phyloP scores from a whole-genome alignment of 495 filamentous ascomycete genomes.

The Hypoxylon subgilvum region DNA sequence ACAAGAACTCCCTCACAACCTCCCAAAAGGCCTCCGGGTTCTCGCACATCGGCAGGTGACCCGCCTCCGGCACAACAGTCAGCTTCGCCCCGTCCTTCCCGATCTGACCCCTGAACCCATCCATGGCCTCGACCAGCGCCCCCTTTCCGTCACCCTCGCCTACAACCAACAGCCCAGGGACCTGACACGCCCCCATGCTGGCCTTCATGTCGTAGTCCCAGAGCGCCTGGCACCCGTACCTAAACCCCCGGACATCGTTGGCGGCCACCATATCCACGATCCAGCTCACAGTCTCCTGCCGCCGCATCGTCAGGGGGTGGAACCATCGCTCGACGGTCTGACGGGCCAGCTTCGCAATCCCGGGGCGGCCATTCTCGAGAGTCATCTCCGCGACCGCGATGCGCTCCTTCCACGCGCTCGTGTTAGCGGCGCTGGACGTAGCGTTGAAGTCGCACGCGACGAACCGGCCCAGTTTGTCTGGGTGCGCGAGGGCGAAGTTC shows the following conservation, averaged over 20 bases:
- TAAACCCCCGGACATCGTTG: constrained; percentile 74
- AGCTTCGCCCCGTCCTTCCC: constrained; percentile 60
- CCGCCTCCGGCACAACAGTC: constrained; percentile 67
- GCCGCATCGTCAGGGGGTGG: constrained; percentile 60
- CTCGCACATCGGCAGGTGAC: constrained; percentile 86
- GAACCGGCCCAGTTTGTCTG: constrained; percentile 62
- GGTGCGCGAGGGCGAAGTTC: constrained; percentile 71
- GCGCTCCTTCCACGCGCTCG: constrained; percentile 76
- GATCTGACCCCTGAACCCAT: constrained; percentile 66
- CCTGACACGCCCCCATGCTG: constrained; percentile 62
- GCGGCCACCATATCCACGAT: constrained; percentile 61
- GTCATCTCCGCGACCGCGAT: constrained; percentile 69
- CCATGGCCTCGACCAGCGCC: constrained; percentile 76
- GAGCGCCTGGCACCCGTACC: constrained; percentile 70
- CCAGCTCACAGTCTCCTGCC: constrained; percentile 58
- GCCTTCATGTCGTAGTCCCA: constrained; percentile 75
- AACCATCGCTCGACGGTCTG: constrained; percentile 79
- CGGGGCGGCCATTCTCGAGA: constrained; percentile 51
- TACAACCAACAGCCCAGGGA: constrained; percentile 69
- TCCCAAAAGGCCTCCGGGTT: constrained; percentile 69
- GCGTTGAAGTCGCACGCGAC: constrained; percentile 81
- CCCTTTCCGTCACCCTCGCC: constrained; percentile 71
- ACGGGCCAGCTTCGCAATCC: constrained; percentile 65
- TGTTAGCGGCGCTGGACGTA: constrained; percentile 69
- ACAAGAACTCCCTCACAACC: constrained; percentile 63